A percentile compares a stretch with the other conserved stretches of the same genome.
Conservation (phyloP, 2,329 filamentous ascomycete genomes). For the Paecilomyces niveus region DNA sequence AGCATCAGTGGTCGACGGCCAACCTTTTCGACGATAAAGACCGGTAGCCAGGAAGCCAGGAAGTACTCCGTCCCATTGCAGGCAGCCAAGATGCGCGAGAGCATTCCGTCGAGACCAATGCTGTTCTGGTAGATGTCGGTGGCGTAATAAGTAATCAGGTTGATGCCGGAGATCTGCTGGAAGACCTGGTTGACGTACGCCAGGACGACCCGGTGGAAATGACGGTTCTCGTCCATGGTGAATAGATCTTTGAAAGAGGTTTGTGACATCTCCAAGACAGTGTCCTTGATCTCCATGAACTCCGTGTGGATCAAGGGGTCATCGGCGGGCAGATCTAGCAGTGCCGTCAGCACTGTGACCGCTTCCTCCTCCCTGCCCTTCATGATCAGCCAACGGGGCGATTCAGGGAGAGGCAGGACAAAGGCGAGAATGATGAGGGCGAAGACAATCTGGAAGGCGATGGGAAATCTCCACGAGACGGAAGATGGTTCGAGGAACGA, state of each 20-base stretch:
- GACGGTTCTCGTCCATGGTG: constrained; percentile 50
- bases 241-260: constrained; percentile 51
- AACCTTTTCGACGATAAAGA: constrained; percentile 45
- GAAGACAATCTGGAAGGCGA: constrained; percentile 53
- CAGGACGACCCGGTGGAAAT: constrained; percentile 49
- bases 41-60: constrained; percentile 42
- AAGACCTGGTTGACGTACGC: constrained; percentile 54
- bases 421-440: constrained; percentile 45
- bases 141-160: constrained; percentile 41
- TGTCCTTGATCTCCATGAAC: constrained; percentile 47
- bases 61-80: constrained; percentile 50
- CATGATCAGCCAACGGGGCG: constrained; percentile 52
- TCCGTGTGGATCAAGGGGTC: constrained; percentile 40
- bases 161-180: constrained; percentile 42
- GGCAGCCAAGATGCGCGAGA: constrained; percentile 46
- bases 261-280: constrained; percentile 45
- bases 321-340: constrained; percentile 42
- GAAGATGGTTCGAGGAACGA: constrained; percentile 44
- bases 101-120: constrained; percentile 31
- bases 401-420: constrained; percentile 48
- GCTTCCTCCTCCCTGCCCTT: constrained; percentile 50
- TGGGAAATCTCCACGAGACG: constrained; percentile 49
- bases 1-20: constrained; percentile 63
- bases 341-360: constrained; percentile 38
- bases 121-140: constrained; percentile 36